A percentile compares a stretch with the other conserved stretches of the same genome.
phyloP scores from a whole-genome alignment of 2,329 filamentous ascomycete species.

The Ambrosiella beaveri region DNA sequence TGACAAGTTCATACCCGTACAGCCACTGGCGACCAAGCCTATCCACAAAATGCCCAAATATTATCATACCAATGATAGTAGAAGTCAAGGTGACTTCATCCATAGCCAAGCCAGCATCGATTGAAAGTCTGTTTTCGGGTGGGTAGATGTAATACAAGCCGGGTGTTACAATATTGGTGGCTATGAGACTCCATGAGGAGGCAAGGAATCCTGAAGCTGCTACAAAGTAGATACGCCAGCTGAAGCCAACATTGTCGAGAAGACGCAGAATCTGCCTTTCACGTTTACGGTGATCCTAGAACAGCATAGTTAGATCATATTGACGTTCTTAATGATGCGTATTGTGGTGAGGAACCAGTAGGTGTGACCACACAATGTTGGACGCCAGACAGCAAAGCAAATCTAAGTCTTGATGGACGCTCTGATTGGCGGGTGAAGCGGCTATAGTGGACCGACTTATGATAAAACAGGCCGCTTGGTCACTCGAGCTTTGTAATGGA shows the following conservation, averaged over 20 bases:
- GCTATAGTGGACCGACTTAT: no score
- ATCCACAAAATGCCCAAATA: constrained; percentile 17
- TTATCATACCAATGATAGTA: constrained; percentile 16
- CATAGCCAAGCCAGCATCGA: constrained; percentile 14
- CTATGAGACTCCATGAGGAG: constrained; percentile 18
- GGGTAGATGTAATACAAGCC: constrained; percentile 18
- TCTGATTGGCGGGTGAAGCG: no score
- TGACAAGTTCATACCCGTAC: constrained; percentile 17
- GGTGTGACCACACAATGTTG: no score
- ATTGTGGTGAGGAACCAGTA: no score
- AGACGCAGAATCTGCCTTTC: constrained; percentile 13
- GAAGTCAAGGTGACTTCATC: constrained; percentile 16
- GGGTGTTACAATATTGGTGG: constrained; percentile 18
- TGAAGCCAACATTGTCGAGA: constrained; percentile 16
- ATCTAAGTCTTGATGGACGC: no score
- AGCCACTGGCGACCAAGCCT: constrained; percentile 16
- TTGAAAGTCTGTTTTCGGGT: constrained; percentile 2
- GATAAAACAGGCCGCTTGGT: no score
- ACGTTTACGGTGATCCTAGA: constrained; percentile 7
- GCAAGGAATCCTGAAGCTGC: constrained; percentile 18
- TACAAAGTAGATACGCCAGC: constrained; percentile 17
- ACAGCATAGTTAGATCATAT: neutral
- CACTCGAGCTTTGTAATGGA: no score
- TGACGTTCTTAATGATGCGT: neutral
- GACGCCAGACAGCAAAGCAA: no score